Conservation (phyloP, 169 alveolate species). For the Besnoitia besnoiti region DNA sequence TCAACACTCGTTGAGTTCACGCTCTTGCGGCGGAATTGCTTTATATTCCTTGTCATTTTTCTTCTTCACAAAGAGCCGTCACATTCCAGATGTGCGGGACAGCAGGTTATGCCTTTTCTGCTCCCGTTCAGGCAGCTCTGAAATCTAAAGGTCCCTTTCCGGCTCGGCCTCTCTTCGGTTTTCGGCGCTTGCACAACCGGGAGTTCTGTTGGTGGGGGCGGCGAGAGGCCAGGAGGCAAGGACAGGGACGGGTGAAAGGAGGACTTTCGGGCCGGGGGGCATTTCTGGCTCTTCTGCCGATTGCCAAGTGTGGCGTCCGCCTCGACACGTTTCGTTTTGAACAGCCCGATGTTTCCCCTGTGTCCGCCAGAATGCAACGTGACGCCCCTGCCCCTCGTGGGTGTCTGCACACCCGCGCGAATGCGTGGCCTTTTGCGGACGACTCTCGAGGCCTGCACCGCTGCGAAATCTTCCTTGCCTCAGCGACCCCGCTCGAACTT, state of each 20-base stretch:
- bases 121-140: no score
- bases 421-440: background rate
- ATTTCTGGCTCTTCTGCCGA: background rate
- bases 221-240: background rate
- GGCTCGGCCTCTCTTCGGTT: no score
- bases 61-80: no score
- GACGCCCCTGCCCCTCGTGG: conserved; percentile 25
- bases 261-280: background rate
- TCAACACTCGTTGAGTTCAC: no score
- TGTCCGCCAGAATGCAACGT: conserved; percentile 36
- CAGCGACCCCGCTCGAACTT: conserved; percentile 6
- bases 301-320: background rate
- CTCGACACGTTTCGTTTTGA: background rate
- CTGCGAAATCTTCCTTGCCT: background rate
- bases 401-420: conserved; percentile 24
- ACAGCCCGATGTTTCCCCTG: conserved; percentile 21
- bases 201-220: no score
- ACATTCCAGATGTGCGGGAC: no score
- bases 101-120: no score
- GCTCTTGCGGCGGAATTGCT: no score
- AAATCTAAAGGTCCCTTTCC: no score
- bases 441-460: conserved; percentile 3
- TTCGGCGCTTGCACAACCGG: no score
- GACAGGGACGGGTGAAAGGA: background rate
- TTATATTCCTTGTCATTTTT: no score